Evolutionary conservation across 2,329 filamentous ascomycete species (phyloP).

Genomic region (Fusarium haematococcum): DNA sequence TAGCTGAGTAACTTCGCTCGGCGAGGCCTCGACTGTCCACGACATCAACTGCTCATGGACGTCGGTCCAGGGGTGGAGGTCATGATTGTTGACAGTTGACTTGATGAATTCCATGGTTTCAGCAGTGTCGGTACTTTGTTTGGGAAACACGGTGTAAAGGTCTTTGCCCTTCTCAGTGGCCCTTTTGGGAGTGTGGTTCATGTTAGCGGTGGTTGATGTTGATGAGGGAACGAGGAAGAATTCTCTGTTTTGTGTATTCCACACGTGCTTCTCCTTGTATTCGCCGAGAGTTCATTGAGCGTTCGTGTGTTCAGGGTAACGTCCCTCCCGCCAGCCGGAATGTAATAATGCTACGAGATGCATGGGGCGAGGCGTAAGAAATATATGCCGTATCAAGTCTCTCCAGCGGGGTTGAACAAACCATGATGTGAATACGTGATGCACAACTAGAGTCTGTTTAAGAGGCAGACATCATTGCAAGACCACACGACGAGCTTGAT

Average conservation of each 20-base stretch:
- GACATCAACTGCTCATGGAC: neutral
- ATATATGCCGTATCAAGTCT: neutral
- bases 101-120: neutral
- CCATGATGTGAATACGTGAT: neutral
- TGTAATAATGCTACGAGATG: too few relatives aligned
- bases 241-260: too few relatives aligned
- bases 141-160: neutral
- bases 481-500: conserved; percentile 6
- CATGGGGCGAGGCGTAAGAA: too few relatives aligned
- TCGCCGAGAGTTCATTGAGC: too few relatives aligned
- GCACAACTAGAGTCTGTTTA: neutral
- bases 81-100: neutral
- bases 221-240: neutral
- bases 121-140: neutral
- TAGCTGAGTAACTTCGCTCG: neutral
- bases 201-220: neutral
- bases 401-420: neutral
- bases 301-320: neutral
- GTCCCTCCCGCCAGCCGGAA: neutral
- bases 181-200: neutral
- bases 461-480: neutral
- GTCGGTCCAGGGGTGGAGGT: neutral
- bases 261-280: too few relatives aligned
- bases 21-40: neutral
- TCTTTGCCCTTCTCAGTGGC: neutral